Conservation (phyloP, 257 asterid genomes). For the Solanum bukasovii region DNA sequence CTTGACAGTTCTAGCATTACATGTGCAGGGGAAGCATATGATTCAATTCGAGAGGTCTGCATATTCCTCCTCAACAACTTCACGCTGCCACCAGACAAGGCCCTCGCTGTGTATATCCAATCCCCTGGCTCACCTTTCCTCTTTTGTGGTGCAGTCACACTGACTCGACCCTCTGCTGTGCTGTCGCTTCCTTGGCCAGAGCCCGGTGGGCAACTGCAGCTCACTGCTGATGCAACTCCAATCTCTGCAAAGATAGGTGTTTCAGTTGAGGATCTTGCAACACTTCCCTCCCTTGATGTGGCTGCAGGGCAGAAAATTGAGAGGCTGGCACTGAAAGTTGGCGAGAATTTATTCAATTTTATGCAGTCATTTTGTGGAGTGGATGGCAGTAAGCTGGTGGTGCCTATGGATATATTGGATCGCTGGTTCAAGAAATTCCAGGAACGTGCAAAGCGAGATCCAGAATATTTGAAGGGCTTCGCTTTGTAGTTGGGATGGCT, state of each 20-base stretch:
- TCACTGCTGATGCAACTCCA: conserved; percentile 53
- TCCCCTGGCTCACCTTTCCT: conserved; percentile 81
- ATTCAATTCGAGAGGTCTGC: conserved; percentile 74
- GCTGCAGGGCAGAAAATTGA: conserved; percentile 81
- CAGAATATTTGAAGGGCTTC: conserved; percentile 78
- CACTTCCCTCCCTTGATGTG: conserved; percentile 78
- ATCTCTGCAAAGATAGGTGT: conserved; percentile 76
- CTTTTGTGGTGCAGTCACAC: conserved; percentile 85
- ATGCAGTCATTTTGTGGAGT: conserved; percentile 97
- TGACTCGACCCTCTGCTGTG: conserved; percentile 85
- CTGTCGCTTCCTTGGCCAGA: conserved; percentile 88
- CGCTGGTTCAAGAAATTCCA: conserved; percentile 98
- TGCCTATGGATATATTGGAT: conserved; percentile 91
- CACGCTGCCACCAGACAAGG: conserved; percentile 88
- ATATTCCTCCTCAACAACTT: conserved; percentile 67
- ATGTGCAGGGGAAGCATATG: conserved; percentile 61
- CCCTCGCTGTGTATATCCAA: conserved; percentile 85
- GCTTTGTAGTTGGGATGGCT: conserved; percentile 33
- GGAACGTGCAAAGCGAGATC: conserved; percentile 87
- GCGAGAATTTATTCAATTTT: conserved; percentile 88
- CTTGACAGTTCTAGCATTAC: not conserved
- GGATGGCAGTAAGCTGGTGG: conserved; percentile 80
- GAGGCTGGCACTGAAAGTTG: conserved; percentile 83
- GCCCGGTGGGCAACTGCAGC: conserved; percentile 56
- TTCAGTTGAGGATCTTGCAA: conserved; percentile 73